Base-by-base conservation (phyloP, 2,329 filamentous ascomycete species). In the Colletotrichum sansevieriae region DNA sequence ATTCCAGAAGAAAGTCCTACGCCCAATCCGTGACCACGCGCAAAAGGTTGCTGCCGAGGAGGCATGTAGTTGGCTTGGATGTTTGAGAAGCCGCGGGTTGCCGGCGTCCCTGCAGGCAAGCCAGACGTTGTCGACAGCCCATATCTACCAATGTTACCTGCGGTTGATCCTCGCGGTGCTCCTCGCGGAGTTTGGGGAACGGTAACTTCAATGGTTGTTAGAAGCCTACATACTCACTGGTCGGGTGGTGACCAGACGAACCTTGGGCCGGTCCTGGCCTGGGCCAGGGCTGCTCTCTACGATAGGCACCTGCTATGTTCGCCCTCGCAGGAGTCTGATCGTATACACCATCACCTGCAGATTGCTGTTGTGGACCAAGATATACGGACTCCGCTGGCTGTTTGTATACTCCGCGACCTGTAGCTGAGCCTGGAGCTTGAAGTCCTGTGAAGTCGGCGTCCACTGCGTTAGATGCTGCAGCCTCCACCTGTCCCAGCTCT, bases 401-500 rank as follows among this genome's bases (percentile, higher is more conserved):
- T 33, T 63, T 61, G 22, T 60, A 66, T 1, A 61, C 35, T 0
- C 62, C 58, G 3, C 52, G 64, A 9, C 51, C 44, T 18, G 13
- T 12, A 11, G 25, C 6, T 18, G 55, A n/a, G 44, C 39, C 18
- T 46, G 29, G 8, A 20, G 6, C 4, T 35, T 22, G 12, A 25
- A 22, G 33, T 11, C 41, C 25, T 13, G 33, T 33, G 35, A 70
- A 18, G 8, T 41, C 55, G 2, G 68, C 58, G 12, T 69, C 65
- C 13, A 69, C 52, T 7, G 61, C 61, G 71, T 87, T 82, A 18
- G 83, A 82, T 6, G 87, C 87, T 15, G 86, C 86, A 70, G 82
- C 81, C 71, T 87, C 84, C 35, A 89, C 83, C 18, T 89, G 84
- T 10, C 82, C 83, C 47, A 88, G 76, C 74, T 89, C 83, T 2